These are phyloP conservation scores for Pleurotus citrinopileatus DNA, from an alignment of 768 basidiomycete species.

Conservation along the genomic window DNA sequence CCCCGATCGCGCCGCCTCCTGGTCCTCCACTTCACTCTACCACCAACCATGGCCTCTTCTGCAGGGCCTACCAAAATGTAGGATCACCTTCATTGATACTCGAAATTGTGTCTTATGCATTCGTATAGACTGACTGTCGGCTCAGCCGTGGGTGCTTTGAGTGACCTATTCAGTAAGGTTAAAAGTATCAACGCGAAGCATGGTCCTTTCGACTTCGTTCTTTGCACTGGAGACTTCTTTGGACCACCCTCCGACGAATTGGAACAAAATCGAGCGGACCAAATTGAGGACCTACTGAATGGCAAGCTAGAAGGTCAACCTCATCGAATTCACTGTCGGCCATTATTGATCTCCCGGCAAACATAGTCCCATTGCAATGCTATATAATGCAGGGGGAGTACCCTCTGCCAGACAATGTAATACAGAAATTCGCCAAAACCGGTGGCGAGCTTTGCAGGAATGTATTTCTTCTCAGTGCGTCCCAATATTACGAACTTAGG, in stretches of 20 bases:
- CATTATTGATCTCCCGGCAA: slow-evolving; percentile 13
- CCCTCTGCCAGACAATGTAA: slow-evolving; percentile 68
- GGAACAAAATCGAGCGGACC: slow-evolving; percentile 38
- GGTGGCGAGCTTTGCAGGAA: slow-evolving; percentile 81
- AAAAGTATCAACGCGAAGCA: slow-evolving; percentile 85
- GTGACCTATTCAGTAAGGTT: slow-evolving; percentile 77
- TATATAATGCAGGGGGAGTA: slow-evolving; percentile 90
- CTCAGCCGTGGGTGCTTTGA: slow-evolving; percentile 71
- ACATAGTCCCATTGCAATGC: slow-evolving; percentile 88
- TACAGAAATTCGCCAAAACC: slow-evolving; percentile 71
- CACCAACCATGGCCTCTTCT: not conserved
- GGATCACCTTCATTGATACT: not conserved
- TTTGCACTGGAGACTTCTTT: slow-evolving; percentile 88
- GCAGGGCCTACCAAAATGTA: slow-evolving; percentile 1
- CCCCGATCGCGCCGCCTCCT: not conserved
- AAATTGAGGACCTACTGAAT: slow-evolving; percentile 58
- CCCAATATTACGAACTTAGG: not conserved
- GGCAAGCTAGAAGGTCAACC: slow-evolving; percentile 64
- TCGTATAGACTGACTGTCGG: slow-evolving; percentile 71
- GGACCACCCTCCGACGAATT: slow-evolving; percentile 40
- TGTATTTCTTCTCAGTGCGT: slow-evolving; percentile 82
- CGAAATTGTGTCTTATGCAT: slow-evolving; percentile 5
- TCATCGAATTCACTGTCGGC: slow-evolving; percentile 9
- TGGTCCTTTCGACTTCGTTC: slow-evolving; percentile 84
- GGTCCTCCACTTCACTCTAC: too few species aligned